These are phyloP conservation scores for Aspergillus neoniger DNA, from an alignment of 2,329 filamentous ascomycete species.

Conservation along the genomic window DNA sequence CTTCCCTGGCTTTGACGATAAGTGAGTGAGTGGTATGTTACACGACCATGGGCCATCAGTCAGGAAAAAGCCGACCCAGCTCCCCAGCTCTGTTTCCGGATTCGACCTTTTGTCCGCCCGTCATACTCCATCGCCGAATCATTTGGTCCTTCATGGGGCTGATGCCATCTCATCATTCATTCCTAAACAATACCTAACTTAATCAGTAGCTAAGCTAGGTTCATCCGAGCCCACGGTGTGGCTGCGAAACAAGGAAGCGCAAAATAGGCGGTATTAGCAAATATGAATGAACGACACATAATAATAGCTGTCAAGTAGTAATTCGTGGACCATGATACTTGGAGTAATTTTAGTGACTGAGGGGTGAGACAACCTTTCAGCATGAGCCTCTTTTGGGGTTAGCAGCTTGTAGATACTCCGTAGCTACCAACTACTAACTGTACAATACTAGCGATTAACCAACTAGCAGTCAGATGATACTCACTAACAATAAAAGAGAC, in stretches of 20 bases:
- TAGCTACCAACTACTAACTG: too few relatives aligned
- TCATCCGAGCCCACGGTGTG: too few relatives aligned
- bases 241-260: background rate
- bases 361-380: background rate
- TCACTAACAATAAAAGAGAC: too few relatives aligned
- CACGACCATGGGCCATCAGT: background rate
- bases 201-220: too few relatives aligned
- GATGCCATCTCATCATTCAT: too few relatives aligned
- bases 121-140: background rate
- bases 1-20: background rate
- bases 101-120: background rate
- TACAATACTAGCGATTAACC: too few relatives aligned
- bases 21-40: background rate
- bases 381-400: background rate
- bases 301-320: background rate
- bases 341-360: too few relatives aligned
- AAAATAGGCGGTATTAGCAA: background rate
- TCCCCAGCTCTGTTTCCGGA: background rate
- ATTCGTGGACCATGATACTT: background rate
- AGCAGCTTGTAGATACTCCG: background rate
- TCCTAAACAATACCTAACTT: too few relatives aligned
- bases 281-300: background rate
- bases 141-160: too few relatives aligned
- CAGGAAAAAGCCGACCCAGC: background rate
- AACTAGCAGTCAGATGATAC: too few relatives aligned